Conservation (phyloP, 2,329 filamentous ascomycete genomes). For the Colletotrichum horii region DNA sequence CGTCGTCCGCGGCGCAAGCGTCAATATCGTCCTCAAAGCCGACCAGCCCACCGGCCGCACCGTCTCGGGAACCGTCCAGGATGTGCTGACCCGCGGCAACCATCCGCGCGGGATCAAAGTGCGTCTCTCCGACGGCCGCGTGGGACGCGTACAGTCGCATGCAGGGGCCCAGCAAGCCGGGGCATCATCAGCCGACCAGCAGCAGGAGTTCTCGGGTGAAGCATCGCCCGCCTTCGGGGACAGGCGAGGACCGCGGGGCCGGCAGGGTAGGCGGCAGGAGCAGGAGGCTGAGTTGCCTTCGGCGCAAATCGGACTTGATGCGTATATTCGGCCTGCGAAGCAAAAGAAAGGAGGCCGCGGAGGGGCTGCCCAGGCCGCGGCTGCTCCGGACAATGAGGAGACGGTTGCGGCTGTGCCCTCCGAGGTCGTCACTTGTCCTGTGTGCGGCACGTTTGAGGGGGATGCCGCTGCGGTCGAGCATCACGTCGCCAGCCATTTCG, state of each 20-base stretch:
- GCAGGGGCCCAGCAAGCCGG: conserved; percentile 26
- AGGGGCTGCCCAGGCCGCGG: neutral
- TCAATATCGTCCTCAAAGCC: conserved; percentile 77
- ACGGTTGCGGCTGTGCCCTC: neutral
- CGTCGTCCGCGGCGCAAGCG: conserved; percentile 65
- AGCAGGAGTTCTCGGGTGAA: neutral
- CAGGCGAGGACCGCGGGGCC: neutral
- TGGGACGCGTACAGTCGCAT: conserved; percentile 76
- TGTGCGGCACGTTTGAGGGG: conserved; percentile 70
- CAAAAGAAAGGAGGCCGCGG: neutral
- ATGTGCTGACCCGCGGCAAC: conserved; percentile 74
- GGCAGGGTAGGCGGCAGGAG: conserved; percentile 23
- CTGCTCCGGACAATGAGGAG: neutral
- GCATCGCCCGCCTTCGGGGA: neutral
- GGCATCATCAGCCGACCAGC: neutral
- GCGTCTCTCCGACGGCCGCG: conserved; percentile 70
- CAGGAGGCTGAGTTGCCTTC: neutral
- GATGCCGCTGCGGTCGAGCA: conserved; percentile 72
- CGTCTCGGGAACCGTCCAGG: conserved; percentile 68
- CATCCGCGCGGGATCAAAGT: conserved; percentile 84
- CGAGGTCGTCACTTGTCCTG: conserved; percentile 57
- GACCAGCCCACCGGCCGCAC: conserved; percentile 78
- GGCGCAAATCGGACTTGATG: conserved; percentile 44
- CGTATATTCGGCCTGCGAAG: conserved; percentile 47
- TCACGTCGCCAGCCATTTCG: conserved; percentile 68